Base-by-base conservation (phyloP, 305 asterid species). In the Andrographis paniculata region DNA sequence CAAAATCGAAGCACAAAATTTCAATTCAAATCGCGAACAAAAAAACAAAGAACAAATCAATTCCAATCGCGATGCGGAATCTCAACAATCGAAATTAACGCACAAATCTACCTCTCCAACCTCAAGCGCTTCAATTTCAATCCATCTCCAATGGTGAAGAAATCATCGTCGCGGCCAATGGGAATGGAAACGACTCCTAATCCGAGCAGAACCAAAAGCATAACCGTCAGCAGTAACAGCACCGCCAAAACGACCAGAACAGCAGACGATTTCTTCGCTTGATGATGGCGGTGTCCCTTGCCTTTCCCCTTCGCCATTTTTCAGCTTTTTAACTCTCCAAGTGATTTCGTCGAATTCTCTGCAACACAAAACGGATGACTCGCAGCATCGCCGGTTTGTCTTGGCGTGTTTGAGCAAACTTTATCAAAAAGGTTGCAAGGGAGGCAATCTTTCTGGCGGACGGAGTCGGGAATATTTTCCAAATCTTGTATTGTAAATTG, bases 111-210 rank as follows among this genome's bases (percentile, higher is more conserved):
- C 88, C 62, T 4, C 52, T 70, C 74, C 15, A 73, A 48, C 50
- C 59, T 50, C 52, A 74, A 28, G 49, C 87, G 94, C 76, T 80
- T 85, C 71, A 84, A 65, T 69, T 68, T 79, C 60, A 82, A 61
- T 7, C 54, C 76, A 63, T 77, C 75, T 7, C 68, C 69, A 58
- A 23, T 24, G 24, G 64, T 50, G 7, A 66, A 39, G 11, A 70
- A 16, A 1, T 72, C 71, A 0, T 68, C 78, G 6, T 73, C 79
- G 49, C 77, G 65, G 53, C 67, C 80, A 47, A 79, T 48, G 36
- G 95, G 95, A 8, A 82, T 76, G 46, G 86, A 76, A 7, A 82
- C 61, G 50, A 77, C 75, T 44, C 95, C 95, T 13, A 82, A 75
- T 42, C 93, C 93, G 22, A 82, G 72, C 60, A 86, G 89, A 80